Evolutionary conservation across 1,284 basidiomycete species (phyloP).

Genomic region (Rhodofomes roseus): DNA sequence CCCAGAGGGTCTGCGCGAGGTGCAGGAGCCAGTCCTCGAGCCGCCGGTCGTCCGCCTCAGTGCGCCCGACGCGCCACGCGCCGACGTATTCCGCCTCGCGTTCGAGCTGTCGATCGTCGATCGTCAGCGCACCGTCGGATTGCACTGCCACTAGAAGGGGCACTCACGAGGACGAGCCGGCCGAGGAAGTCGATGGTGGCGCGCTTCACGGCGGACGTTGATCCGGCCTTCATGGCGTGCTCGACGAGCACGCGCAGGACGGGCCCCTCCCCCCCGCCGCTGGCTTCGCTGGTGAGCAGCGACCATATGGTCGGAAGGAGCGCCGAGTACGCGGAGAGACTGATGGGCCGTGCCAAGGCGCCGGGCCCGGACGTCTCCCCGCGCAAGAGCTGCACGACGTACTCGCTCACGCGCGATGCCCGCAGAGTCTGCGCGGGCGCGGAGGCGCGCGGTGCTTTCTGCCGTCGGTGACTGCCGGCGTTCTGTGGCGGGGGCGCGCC

Average conservation of each 20-base stretch:
- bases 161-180: constrained; percentile 60
- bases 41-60: constrained; percentile 31
- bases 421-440: constrained; percentile 31
- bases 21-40: constrained; percentile 63
- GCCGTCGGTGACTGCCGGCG: neutral
- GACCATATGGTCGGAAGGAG: constrained; percentile 85
- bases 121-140: neutral
- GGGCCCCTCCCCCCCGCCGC: constrained; percentile 26
- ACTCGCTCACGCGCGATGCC: constrained; percentile 58
- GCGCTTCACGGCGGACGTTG: constrained; percentile 59
- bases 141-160: neutral
- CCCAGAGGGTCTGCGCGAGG: constrained; percentile 82
- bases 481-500: neutral
- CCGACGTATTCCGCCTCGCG: constrained; percentile 53
- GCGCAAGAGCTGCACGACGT: constrained; percentile 64
- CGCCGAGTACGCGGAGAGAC: constrained; percentile 59
- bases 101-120: constrained; percentile 50
- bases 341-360: constrained; percentile 40
- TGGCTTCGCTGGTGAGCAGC: constrained; percentile 49
- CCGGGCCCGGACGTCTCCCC: constrained; percentile 44
- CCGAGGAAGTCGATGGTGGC: constrained; percentile 71
- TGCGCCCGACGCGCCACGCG: constrained; percentile 38
- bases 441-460: neutral
- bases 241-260: constrained; percentile 51
- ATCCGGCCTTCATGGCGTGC: constrained; percentile 53